These are phyloP conservation scores for Hyaloperonospora brassicae DNA, from an alignment of 352 stramenopile species.

Conservation along the genomic window DNA sequence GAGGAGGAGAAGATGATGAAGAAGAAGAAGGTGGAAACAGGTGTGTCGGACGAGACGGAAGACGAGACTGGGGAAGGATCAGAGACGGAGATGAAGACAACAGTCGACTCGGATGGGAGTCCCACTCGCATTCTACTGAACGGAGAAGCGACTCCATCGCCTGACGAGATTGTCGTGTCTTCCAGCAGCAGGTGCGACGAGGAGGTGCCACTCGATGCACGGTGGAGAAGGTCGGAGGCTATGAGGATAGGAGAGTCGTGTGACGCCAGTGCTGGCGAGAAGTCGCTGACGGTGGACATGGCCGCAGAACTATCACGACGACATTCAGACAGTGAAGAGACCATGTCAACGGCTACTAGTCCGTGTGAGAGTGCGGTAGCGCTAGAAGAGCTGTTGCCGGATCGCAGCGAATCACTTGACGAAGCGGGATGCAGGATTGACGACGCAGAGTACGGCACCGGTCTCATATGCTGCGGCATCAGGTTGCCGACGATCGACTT, in stretches of 20 bases:
- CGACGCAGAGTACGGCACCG: constrained; percentile 15
- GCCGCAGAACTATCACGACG: constrained; percentile 5
- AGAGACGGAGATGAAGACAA: constrained; percentile 29
- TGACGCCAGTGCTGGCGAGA: constrained; percentile 3
- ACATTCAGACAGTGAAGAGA: constrained; percentile 24
- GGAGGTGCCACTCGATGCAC: constrained; percentile 17
- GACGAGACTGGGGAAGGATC: background rate
- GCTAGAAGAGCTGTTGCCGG: constrained; percentile 39
- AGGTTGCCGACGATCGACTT: constrained; percentile 52
- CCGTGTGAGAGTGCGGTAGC: constrained; percentile 47
- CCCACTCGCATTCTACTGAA: constrained; percentile 13
- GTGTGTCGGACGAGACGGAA: constrained; percentile 4
- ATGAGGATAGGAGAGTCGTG: constrained; percentile 6
- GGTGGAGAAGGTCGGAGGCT: constrained; percentile 17
- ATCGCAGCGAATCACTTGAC: constrained; percentile 16
- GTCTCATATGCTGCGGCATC: constrained; percentile 33
- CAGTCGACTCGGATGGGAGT: constrained; percentile 26
- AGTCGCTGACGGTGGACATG: constrained; percentile 15
- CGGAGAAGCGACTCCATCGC: constrained; percentile 5
- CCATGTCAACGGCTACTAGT: constrained; percentile 36
- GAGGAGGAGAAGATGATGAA: background rate
- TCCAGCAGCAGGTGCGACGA: constrained; percentile 23
- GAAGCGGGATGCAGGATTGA: constrained; percentile 16
- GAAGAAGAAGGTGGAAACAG: constrained; percentile 8
- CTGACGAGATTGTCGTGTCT: constrained; percentile 12